Conservation (phyloP, 2,329 filamentous ascomycete genomes). For the Penicillium sp. region DNA sequence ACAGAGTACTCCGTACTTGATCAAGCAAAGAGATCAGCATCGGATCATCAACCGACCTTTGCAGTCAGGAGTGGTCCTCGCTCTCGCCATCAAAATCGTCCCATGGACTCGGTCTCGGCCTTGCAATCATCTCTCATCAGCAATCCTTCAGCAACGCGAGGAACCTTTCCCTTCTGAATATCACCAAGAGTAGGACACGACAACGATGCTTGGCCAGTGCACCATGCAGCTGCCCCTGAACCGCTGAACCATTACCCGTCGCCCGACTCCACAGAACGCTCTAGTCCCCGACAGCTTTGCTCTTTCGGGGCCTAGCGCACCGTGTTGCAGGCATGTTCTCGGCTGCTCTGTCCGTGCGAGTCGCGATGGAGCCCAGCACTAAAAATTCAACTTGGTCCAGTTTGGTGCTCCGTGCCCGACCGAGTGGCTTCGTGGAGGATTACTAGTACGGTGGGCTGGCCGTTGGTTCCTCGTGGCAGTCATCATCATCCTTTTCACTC, state of each 20-base stretch:
- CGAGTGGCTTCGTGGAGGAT: not conserved
- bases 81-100: no score
- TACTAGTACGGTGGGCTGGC: constrained; percentile 2
- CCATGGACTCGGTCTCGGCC: constrained; percentile 5
- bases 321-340: constrained; percentile 13
- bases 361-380: constrained; percentile 9
- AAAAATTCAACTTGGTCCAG: constrained; percentile 16
- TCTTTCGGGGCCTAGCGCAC: constrained; percentile 24
- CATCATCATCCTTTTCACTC: constrained; percentile 5
- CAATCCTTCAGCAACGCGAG: constrained; percentile 8
- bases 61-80: not conserved
- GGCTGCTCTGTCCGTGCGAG: constrained; percentile 12
- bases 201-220: constrained; percentile 13
- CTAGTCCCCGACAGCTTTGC: constrained; percentile 28
- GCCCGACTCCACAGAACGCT: constrained; percentile 32
- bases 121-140: constrained; percentile 4
- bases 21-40: not conserved
- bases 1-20: no score
- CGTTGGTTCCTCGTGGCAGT: constrained; percentile 13
- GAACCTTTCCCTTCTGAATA: not conserved
- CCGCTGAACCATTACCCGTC: constrained; percentile 9
- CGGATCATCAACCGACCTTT: constrained; percentile 4
- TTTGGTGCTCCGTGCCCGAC: constrained; percentile 17
- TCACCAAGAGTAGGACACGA: not conserved
- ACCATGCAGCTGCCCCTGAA: constrained; percentile 20